phyloP scores from a whole-genome alignment of 208 protist genomes.

The Kentomonas sorsogonicus region DNA sequence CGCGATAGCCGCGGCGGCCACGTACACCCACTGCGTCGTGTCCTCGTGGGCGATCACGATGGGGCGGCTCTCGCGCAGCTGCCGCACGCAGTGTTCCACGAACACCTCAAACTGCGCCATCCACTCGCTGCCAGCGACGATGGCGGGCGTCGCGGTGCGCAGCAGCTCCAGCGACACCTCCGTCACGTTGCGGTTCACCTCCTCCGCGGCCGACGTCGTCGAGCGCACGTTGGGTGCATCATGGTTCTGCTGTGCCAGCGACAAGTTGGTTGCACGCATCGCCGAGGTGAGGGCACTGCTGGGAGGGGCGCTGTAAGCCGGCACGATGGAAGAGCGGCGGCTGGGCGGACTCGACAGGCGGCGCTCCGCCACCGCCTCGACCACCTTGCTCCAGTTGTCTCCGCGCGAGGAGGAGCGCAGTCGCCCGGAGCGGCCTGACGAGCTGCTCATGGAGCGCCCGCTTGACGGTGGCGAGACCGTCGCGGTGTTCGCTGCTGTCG shows the following conservation, averaged over 20 bases:
- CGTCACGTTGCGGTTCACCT: background rate
- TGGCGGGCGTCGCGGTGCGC: background rate
- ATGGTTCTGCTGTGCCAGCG: too few relatives aligned
- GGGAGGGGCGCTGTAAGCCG: background rate
- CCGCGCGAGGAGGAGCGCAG: background rate
- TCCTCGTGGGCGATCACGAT: constrained; percentile 8
- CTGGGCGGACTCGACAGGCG: background rate
- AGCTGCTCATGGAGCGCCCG: background rate
- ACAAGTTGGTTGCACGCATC: too few relatives aligned
- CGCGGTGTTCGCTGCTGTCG: background rate
- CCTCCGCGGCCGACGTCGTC: background rate
- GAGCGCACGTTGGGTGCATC: background rate
- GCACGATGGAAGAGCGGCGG: background rate
- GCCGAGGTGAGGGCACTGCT: background rate
- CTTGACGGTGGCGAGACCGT: background rate
- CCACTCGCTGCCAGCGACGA: background rate
- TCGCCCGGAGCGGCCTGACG: background rate
- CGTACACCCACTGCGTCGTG: background rate
- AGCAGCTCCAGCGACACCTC: background rate
- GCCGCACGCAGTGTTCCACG: background rate
- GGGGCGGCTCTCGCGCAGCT: background rate
- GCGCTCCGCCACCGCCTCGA: background rate
- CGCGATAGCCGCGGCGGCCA: background rate
- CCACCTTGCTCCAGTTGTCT: background rate
- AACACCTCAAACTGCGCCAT: background rate